Evolutionary conservation across 2,329 filamentous ascomycete species (phyloP).

Genomic region (Pyricularia pennisetigena): DNA sequence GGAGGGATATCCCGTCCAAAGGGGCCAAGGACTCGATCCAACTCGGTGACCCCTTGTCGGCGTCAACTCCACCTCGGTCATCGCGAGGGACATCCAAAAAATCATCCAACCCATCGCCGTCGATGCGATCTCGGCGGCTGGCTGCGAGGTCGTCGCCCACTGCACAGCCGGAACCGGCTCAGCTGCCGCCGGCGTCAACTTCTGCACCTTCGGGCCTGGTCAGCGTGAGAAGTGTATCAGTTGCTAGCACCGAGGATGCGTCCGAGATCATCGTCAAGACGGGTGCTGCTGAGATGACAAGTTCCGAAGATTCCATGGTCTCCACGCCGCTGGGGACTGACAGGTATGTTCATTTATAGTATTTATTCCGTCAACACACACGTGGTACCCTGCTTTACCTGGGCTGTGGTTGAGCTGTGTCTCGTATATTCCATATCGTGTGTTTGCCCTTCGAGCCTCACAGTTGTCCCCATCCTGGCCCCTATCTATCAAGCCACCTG

Average conservation of each 20-base stretch:
- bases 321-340: not conserved
- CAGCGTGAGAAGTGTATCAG: not conserved
- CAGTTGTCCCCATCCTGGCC: not conserved
- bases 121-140: not conserved
- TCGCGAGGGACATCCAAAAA: not conserved
- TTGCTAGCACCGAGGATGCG: conserved; percentile 17
- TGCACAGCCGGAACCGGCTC: not conserved
- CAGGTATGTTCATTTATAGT: conserved; percentile 1
- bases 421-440: not conserved
- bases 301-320: conserved; percentile 11
- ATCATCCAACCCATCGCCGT: not conserved
- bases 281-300: conserved; percentile 28
- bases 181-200: not conserved
- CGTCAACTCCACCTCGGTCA: not conserved
- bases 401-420: not conserved
- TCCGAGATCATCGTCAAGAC: conserved; percentile 36
- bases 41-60: not conserved
- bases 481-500: not conserved
- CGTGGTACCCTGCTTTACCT: not conserved
- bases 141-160: not conserved
- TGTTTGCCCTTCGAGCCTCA: not conserved
- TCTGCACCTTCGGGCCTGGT: not conserved
- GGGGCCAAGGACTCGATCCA: not conserved
- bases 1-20: not conserved
- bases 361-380: not conserved